These are phyloP conservation scores for Pyrus hybrid DNA, from an alignment of 331 rosid species.

Conservation along the genomic window DNA sequence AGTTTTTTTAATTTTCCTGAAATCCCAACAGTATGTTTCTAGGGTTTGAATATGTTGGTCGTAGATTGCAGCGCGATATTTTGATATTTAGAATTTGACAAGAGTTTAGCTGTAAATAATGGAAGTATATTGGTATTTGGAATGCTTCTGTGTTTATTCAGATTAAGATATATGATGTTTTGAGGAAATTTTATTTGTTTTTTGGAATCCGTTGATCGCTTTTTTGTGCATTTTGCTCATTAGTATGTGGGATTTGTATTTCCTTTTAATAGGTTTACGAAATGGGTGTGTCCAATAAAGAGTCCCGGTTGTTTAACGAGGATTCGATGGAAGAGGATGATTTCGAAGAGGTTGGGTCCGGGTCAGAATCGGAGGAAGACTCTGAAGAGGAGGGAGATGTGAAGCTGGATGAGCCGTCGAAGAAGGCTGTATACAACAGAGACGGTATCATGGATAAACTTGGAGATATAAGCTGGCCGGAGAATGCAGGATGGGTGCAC, in stretches of 20 bases:
- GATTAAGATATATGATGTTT: too few relatives aligned
- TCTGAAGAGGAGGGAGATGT: conserved; percentile 43
- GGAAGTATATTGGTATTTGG: background rate
- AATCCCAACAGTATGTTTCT: background rate
- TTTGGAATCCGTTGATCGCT: background rate
- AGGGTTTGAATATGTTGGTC: background rate
- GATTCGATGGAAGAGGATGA: conserved; percentile 13
- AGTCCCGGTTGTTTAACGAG: conserved; percentile 1
- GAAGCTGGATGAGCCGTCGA: conserved; percentile 44
- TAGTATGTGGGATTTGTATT: background rate
- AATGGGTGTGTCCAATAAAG: conserved; percentile 29
- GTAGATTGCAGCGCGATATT: background rate
- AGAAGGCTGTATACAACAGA: conserved; percentile 40
- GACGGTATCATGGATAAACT: conserved; percentile 64
- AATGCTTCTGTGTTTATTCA: background rate
- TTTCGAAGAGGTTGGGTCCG: conserved; percentile 11
- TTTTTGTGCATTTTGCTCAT: background rate
- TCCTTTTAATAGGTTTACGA: background rate
- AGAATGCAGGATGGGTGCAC: conserved; percentile 37
- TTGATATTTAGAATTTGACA: background rate
- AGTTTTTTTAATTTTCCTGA: background rate
- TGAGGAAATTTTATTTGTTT: too few relatives aligned
- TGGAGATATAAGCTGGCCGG: conserved; percentile 67
- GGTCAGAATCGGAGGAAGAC: conserved; percentile 40
- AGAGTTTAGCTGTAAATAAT: background rate